Conservation (phyloP, 495 filamentous ascomycete genomes). For the Penicillium desertorum region DNA sequence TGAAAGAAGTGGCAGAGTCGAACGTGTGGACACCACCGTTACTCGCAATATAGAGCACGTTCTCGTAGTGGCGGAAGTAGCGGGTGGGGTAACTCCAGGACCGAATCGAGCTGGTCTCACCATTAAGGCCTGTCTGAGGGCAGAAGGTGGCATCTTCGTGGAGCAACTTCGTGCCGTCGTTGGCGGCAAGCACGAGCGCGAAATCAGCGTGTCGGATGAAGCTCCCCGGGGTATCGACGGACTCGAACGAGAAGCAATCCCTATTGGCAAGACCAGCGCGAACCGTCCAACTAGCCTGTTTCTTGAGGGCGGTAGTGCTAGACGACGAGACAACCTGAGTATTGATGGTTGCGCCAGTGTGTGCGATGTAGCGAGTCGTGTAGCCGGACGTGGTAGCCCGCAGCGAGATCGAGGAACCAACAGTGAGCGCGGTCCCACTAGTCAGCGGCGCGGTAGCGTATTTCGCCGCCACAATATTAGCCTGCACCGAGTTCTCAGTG, state of each 20-base stretch:
- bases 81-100: slow-evolving; percentile 58
- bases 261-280: slow-evolving; percentile 51
- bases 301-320: slow-evolving; percentile 45
- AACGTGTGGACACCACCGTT: slow-evolving; percentile 54
- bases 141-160: slow-evolving; percentile 58
- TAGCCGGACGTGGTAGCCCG: slow-evolving; percentile 51
- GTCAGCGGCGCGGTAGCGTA: slow-evolving; percentile 49
- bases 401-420: slow-evolving; percentile 51
- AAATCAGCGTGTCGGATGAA: slow-evolving; percentile 55
- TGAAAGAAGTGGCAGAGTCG: slow-evolving; percentile 47
- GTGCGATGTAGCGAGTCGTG: slow-evolving; percentile 51
- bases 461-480: slow-evolving; percentile 56
- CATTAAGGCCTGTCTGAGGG: slow-evolving; percentile 45
- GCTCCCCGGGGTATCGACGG: slow-evolving; percentile 53
- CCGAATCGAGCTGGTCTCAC: slow-evolving; percentile 48
- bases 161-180: slow-evolving; percentile 53
- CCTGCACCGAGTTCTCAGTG: slow-evolving; percentile 56
- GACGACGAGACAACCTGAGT: slow-evolving; percentile 55
- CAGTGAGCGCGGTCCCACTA: slow-evolving; percentile 49
- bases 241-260: slow-evolving; percentile 58
- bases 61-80: slow-evolving; percentile 52
- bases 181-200: slow-evolving; percentile 43
- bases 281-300: slow-evolving; percentile 56
- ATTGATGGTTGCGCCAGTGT: slow-evolving; percentile 46
- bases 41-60: slow-evolving; percentile 48